Conservation (phyloP, 768 basidiomycete species). For the Panaeolus cyanescens region DNA sequence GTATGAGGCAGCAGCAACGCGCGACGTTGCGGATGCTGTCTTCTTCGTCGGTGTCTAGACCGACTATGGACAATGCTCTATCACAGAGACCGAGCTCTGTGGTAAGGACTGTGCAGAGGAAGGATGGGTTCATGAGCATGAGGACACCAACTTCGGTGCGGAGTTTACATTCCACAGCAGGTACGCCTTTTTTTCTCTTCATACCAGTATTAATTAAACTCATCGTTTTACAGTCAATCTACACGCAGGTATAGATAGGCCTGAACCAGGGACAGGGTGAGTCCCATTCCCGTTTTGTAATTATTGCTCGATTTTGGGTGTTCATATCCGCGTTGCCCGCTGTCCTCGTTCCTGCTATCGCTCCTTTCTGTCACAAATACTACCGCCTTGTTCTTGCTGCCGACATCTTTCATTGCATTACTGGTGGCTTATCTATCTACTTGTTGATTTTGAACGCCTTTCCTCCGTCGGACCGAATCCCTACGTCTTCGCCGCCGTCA, state of each 20-base stretch:
- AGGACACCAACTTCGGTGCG: background rate
- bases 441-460: background rate
- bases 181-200: slow-evolving; percentile 11
- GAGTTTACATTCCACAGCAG: slow-evolving; percentile 21
- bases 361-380: background rate
- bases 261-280: slow-evolving; percentile 29
- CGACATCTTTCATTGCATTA: background rate
- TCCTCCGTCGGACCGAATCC: background rate
- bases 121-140: background rate
- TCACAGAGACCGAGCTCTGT: background rate
- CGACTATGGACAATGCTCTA: background rate
- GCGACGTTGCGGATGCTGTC: background rate
- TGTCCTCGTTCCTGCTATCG: slow-evolving; percentile 4
- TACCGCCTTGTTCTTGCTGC: background rate
- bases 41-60: background rate
- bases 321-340: background rate
- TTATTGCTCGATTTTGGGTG: background rate
- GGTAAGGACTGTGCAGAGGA: background rate
- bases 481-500: too few species aligned
- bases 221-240: slow-evolving; percentile 11
- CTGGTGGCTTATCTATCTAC: background rate
- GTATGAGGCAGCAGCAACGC: background rate
- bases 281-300: slow-evolving; percentile 4
- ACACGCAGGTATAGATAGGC: slow-evolving; percentile 24
- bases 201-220: background rate